Conservation (phyloP, 352 stramenopile species). For the Phytophthora pseudosyringae region DNA sequence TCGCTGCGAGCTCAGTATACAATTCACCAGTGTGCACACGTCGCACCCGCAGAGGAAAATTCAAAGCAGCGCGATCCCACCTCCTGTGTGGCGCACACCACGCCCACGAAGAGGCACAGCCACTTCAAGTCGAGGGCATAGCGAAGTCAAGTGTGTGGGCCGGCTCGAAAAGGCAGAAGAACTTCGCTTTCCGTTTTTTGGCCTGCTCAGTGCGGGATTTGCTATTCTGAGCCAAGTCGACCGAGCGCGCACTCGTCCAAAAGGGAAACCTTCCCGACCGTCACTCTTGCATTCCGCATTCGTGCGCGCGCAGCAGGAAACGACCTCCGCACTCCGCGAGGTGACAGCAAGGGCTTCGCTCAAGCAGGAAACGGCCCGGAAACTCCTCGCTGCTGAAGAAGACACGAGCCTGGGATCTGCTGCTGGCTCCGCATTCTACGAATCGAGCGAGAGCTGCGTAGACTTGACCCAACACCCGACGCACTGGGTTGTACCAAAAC, state of each 20-base stretch:
- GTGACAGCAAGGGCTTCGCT: constrained; percentile 22
- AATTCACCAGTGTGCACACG: constrained; percentile 24
- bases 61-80: constrained; percentile 14
- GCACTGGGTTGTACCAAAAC: constrained; percentile 29
- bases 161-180: constrained; percentile 33
- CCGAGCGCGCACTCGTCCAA: constrained; percentile 31
- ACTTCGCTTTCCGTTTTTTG: background rate
- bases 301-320: constrained; percentile 22
- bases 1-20: constrained; percentile 10
- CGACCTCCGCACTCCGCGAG: constrained; percentile 31
- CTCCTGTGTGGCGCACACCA: constrained; percentile 11
- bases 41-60: constrained; percentile 17
- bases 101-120: constrained; percentile 8
- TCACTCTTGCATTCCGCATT: constrained; percentile 43
- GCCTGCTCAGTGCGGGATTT: constrained; percentile 34
- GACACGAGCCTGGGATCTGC: constrained; percentile 27
- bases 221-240: constrained; percentile 22
- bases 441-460: constrained; percentile 44
- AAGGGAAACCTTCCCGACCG: constrained; percentile 38
- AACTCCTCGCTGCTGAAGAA: constrained; percentile 22
- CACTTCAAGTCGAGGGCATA: constrained; percentile 43
- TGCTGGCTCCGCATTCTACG: constrained; percentile 35
- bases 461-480: constrained; percentile 36
- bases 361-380: constrained; percentile 32
- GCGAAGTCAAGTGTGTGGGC: constrained; percentile 20